Conservation (phyloP, 768 basidiomycete species). For the Suillus subluteus region DNA sequence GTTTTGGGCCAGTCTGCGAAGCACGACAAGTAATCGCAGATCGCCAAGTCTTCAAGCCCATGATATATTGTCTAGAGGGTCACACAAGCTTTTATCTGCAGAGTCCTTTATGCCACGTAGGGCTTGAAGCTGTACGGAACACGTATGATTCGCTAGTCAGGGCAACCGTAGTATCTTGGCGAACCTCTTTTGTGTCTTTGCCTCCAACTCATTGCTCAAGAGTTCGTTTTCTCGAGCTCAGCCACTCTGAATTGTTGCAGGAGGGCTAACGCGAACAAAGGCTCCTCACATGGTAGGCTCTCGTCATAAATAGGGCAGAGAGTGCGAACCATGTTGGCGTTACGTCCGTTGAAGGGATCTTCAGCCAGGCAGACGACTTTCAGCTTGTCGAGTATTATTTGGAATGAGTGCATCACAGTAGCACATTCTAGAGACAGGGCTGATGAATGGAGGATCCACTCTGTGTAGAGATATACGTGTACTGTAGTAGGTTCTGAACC, state of each 20-base stretch:
- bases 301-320: background rate
- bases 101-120: background rate
- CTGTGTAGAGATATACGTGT: background rate
- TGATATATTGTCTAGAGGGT: background rate
- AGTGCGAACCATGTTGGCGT: too few species aligned
- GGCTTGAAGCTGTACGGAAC: too few species aligned
- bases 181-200: slow-evolving; percentile 50
- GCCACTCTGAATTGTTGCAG: slow-evolving; percentile 42
- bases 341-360: too few species aligned
- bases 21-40: background rate
- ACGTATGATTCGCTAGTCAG: too few species aligned
- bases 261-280: slow-evolving; percentile 43
- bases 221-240: slow-evolving; percentile 31
- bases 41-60: background rate
- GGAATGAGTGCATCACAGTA: too few species aligned
- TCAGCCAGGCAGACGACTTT: background rate
- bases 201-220: slow-evolving; percentile 17
- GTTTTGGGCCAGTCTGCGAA: background rate
- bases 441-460: background rate
- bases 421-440: background rate
- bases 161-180: slow-evolving; percentile 72
- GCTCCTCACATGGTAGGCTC: background rate
- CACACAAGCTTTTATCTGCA: background rate
- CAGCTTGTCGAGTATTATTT: background rate
- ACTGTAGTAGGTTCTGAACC: background rate